These are phyloP conservation scores for Fusarium sp. DNA, from an alignment of 2,329 filamentous ascomycete species.

Conservation along the genomic window DNA sequence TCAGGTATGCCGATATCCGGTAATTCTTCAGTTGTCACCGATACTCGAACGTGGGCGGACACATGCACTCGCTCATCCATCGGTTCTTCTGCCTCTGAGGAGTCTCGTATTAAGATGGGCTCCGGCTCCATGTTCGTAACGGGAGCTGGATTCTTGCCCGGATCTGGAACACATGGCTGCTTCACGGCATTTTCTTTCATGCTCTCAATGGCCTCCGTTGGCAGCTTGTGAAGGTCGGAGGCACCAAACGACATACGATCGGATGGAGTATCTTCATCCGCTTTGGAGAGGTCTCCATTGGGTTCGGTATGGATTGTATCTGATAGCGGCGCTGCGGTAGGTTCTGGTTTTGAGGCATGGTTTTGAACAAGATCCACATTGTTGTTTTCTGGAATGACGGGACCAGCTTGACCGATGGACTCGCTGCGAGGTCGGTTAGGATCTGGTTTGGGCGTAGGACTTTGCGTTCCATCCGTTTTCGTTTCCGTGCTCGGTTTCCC, in stretches of 20 bases:
- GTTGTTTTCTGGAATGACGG: background rate
- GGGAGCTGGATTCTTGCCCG: background rate
- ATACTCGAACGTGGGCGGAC: background rate
- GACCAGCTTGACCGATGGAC: background rate
- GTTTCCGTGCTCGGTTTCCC: background rate
- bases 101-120: background rate
- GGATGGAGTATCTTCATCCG: background rate
- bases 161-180: background rate
- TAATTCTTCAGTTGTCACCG: background rate
- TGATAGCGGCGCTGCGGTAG: background rate
- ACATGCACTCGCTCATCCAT: conserved; percentile 1
- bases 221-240: background rate
- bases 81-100: conserved; percentile 2
- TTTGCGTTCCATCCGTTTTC: background rate
- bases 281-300: background rate
- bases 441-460: background rate
- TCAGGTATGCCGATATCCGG: background rate
- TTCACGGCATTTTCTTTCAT: background rate
- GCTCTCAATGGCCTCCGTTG: background rate
- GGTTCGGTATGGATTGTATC: background rate
- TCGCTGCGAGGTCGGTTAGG: background rate
- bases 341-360: background rate
- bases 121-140: conserved; percentile 10
- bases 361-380: background rate
- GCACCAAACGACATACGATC: background rate